Evolutionary conservation across 2,329 filamentous ascomycete genomes (phyloP), one percentile per base, ranked within the genome.

Genomic region (Fusarium sororula): DNA sequence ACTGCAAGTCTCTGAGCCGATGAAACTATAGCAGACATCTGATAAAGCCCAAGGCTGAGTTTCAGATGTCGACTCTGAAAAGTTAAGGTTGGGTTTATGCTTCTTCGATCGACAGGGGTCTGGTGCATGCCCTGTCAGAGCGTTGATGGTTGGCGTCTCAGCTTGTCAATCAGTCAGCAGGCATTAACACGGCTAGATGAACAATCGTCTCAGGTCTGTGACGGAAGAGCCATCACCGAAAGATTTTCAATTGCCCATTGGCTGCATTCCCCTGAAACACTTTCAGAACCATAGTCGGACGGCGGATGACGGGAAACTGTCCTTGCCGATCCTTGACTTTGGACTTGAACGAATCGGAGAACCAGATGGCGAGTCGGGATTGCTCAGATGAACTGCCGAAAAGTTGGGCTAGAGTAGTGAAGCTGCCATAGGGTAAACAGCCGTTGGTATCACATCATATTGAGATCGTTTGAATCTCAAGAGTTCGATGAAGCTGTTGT

Each of bases 61-160:
- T 47, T 59, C 45, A 58, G 18, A 50, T 37, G 22, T 17, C 12
- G 30, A 24, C 10, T 41, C 22, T 20, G 20, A 39, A 6, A 11
- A 32, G 28, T 57, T 69, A 69, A 64, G 65, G 64, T 69, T 69
- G 57, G 42, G 35, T 26, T 69, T 69, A 69, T 69, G 66, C 66
- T 69, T 70, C 39, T 70, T 70, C 20, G 26, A 30, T 18, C 18
- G 47, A 51, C 67, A 70, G 39, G 67, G 67, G 67, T 70, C n/a
- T 26, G 67, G 53, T 28, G 47, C 67, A 38, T 44, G 30, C 22
- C 41, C 26, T 32, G 66, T 70, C 53, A n/a, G 39, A 38, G 54
- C 22, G 22, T 22, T 3, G 13, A 35, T 20, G 26, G 35, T 32
- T 60, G 42, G 42, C 38, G 67, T 70, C 51, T 65, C 67, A 66